Evolutionary conservation across 345 rosid species (phyloP).

Genomic region (Citrus unshiu): DNA sequence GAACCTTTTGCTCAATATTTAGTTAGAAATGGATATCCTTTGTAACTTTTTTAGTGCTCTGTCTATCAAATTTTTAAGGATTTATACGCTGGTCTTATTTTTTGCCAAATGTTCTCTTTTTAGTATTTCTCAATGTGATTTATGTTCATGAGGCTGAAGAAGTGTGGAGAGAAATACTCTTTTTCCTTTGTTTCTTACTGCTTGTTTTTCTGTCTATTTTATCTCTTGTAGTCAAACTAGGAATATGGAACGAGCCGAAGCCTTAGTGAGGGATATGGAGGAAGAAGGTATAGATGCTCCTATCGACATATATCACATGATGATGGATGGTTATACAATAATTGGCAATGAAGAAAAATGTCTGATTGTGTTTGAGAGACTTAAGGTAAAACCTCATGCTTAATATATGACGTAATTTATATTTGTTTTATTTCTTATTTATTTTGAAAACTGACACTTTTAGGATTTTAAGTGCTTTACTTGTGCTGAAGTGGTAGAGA

Average conservation of each 20-base stretch:
- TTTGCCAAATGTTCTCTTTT: neutral
- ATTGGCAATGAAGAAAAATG: slow-evolving; percentile 82
- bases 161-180: neutral
- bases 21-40: neutral
- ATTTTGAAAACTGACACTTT: neutral
- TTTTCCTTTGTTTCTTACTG: neutral
- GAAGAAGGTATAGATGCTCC: slow-evolving; percentile 98
- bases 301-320: slow-evolving; percentile 83
- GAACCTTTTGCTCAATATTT: neutral
- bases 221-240: slow-evolving; percentile 56
- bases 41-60: neutral
- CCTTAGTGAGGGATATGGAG: slow-evolving; percentile 89
- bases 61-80: neutral
- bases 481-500: neutral
- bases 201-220: slow-evolving; percentile 1
- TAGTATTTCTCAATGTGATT: neutral
- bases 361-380: slow-evolving; percentile 78
- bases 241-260: slow-evolving; percentile 83
- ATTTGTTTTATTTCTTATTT: neutral
- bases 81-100: neutral
- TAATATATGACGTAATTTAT: neutral
- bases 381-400: slow-evolving; percentile 48
- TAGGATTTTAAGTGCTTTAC: neutral
- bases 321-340: slow-evolving; percentile 98
- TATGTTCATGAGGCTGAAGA: neutral